phyloP scores from a whole-genome alignment of 768 basidiomycete genomes.

The Leccinum rimulosum region DNA sequence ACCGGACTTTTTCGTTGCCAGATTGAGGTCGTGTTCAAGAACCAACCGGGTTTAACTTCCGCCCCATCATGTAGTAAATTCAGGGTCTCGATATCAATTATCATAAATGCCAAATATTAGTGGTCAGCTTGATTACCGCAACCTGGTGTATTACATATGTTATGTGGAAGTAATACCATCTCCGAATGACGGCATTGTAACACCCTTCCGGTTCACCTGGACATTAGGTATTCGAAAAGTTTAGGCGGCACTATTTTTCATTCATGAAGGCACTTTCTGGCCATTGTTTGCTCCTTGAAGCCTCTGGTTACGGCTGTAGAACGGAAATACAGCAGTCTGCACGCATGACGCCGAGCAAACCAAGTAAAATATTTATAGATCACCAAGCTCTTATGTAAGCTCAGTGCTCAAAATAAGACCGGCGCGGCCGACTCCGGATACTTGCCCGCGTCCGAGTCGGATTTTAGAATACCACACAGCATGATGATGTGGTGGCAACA shows the following conservation, averaged over 20 bases:
- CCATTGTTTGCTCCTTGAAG: background rate
- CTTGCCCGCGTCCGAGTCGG: background rate
- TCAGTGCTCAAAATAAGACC: background rate
- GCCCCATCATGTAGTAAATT: constrained; percentile 6
- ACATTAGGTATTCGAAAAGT: background rate
- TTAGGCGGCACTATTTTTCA: background rate
- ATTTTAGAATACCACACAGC: background rate
- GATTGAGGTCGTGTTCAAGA: constrained; percentile 5
- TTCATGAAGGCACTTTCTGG: background rate
- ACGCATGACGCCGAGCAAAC: background rate
- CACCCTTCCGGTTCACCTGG: background rate
- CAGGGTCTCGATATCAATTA: constrained; percentile 16
- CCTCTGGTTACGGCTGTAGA: constrained; percentile 19
- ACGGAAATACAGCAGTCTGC: constrained; percentile 18
- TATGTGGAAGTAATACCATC: background rate
- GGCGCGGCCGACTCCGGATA: background rate
- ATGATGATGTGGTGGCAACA: constrained; percentile 6
- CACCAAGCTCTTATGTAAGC: constrained; percentile 1
- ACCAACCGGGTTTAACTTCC: background rate
- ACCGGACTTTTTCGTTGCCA: constrained; percentile 1
- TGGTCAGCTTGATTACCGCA: constrained; percentile 1
- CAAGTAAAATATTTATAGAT: constrained; percentile 1
- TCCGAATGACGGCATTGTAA: background rate
- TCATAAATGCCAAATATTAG: constrained; percentile 1
- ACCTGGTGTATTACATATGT: background rate